Conservation (phyloP, 176 grass and related monocot genomes). For the Leersia perrieri region DNA sequence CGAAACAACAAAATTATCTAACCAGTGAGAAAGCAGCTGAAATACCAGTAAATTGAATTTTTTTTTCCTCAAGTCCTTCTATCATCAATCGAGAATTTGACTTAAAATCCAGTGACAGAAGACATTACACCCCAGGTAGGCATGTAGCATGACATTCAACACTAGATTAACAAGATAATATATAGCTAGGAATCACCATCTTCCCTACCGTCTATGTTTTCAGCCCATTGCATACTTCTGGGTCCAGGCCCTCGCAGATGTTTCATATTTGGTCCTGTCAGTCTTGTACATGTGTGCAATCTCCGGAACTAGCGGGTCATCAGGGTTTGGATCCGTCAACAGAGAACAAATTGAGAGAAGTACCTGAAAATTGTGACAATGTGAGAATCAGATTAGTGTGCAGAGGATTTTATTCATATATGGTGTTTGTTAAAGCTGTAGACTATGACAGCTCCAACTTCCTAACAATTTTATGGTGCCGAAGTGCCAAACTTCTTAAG, state of each 20-base stretch:
- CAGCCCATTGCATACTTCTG: constrained; percentile 60
- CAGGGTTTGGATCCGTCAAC: constrained; percentile 48
- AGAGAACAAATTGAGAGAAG: constrained; percentile 62
- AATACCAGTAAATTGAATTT: not conserved
- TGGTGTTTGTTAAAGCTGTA: not conserved
- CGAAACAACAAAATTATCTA: too few species aligned
- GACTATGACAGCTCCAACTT: not conserved
- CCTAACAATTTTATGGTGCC: not conserved
- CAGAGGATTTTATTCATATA: not conserved
- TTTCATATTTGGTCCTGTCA: constrained; percentile 42
- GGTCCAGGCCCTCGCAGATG: constrained; percentile 52
- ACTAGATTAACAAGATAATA: not conserved
- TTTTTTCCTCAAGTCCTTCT: not conserved
- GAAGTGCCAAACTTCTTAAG: not conserved
- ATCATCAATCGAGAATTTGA: not conserved
- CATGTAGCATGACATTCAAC: not conserved
- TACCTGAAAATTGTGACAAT: constrained; percentile 29
- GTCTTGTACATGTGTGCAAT: constrained; percentile 58
- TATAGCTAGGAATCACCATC: not conserved
- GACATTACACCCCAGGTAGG: not conserved
- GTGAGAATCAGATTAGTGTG: not conserved
- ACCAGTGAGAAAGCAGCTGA: not conserved
- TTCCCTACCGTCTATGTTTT: not conserved
- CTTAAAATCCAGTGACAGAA: constrained; percentile 1
- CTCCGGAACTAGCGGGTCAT: constrained; percentile 50